phyloP scores from a whole-genome alignment of 768 basidiomycete species.

The Calocybe gangraenosa region DNA sequence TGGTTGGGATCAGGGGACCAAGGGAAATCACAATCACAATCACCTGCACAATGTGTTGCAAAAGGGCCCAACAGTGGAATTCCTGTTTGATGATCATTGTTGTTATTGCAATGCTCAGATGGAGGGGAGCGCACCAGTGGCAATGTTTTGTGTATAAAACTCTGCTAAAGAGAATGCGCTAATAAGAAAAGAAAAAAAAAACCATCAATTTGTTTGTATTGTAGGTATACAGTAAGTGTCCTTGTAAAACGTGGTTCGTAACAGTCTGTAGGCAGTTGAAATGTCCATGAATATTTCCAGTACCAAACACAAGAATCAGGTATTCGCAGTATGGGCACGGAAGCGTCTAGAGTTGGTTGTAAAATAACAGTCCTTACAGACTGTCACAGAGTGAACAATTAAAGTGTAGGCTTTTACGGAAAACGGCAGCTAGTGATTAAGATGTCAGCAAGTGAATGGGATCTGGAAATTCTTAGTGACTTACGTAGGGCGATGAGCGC shows the following conservation, averaged over 20 bases:
- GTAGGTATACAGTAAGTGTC: slow-evolving; percentile 46
- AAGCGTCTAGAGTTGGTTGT: slow-evolving; percentile 26
- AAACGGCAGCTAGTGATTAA: slow-evolving; percentile 44
- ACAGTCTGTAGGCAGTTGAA: slow-evolving; percentile 23
- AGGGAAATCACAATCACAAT: too few relatives aligned
- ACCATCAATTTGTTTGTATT: slow-evolving; percentile 33
- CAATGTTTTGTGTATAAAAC: too few relatives aligned
- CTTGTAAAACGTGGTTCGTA: slow-evolving; percentile 33
- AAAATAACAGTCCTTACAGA: slow-evolving; percentile 49
- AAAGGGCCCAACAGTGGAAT: too few relatives aligned
- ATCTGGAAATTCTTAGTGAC: slow-evolving; percentile 25
- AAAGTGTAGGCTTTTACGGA: slow-evolving; percentile 57
- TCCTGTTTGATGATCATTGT: too few relatives aligned
- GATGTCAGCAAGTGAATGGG: slow-evolving; percentile 7
- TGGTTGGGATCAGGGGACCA: too few relatives aligned
- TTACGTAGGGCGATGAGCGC: slow-evolving; percentile 76
- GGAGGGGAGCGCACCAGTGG: too few relatives aligned
- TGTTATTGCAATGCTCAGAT: too few relatives aligned
- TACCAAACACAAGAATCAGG: slow-evolving; percentile 26
- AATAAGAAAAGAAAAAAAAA: slow-evolving; percentile 15
- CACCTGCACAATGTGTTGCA: too few relatives aligned
- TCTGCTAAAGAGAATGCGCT: too few relatives aligned
- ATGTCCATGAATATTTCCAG: slow-evolving; percentile 32
- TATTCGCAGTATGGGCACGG: slow-evolving; percentile 23
- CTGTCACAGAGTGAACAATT: slow-evolving; percentile 65